Evolutionary conservation across 2,329 filamentous ascomycete species (phyloP).

Genomic region (Pseudocercospora pini-densiflorae): DNA sequence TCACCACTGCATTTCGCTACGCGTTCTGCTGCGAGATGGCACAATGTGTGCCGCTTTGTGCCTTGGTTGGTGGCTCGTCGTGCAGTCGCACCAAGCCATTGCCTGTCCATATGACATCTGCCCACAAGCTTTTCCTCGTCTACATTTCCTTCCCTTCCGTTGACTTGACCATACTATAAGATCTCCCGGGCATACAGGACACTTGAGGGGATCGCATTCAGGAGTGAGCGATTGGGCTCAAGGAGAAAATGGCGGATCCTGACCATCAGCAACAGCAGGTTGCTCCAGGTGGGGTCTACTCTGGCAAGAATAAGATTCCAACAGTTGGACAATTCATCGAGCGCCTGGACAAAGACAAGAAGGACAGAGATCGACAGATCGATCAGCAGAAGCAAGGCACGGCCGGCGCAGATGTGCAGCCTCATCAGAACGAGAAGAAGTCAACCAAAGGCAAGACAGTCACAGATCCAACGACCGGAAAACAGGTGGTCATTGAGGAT

Average conservation of each 20-base stretch:
- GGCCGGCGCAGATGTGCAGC: slow-evolving; percentile 43
- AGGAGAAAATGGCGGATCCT: slow-evolving; percentile 7
- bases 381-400: slow-evolving; percentile 53
- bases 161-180: not conserved
- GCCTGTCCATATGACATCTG: not conserved
- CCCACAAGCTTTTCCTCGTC: not conserved
- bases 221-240: not conserved
- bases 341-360: slow-evolving; percentile 78
- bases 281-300: slow-evolving; percentile 70
- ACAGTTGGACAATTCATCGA: slow-evolving; percentile 85
- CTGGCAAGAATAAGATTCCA: slow-evolving; percentile 80
- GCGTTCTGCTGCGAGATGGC: slow-evolving; percentile 1
- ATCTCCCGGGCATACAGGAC: not conserved
- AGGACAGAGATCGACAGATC: slow-evolving; percentile 71
- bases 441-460: slow-evolving; percentile 63
- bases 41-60: not conserved
- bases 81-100: slow-evolving; percentile 2
- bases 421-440: slow-evolving; percentile 54
- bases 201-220: not conserved
- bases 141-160: not conserved
- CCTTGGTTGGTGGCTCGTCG: slow-evolving; percentile 1
- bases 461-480: slow-evolving; percentile 86
- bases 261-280: slow-evolving; percentile 21
- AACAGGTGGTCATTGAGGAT: slow-evolving; percentile 84
- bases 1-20: not conserved